These are phyloP conservation scores for Infundibulicybe gibba DNA, from an alignment of 768 basidiomycete species.

Conservation along the genomic window DNA sequence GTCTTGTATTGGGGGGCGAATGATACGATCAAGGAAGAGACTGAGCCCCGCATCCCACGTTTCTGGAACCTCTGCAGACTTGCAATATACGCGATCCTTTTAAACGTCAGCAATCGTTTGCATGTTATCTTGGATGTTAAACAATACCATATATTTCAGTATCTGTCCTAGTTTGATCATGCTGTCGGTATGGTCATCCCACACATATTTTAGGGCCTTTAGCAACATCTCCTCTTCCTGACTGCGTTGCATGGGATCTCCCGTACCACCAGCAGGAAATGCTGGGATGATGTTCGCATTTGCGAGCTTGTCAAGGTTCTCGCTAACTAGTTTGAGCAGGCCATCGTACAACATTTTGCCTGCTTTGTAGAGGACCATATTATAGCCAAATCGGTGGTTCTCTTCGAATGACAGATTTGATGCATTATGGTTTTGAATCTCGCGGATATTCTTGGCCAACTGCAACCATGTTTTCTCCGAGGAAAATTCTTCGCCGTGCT, in stretches of 20 bases:
- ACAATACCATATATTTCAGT: slow-evolving; percentile 88
- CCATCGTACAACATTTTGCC: slow-evolving; percentile 88
- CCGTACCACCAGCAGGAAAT: slow-evolving; percentile 71
- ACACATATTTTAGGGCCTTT: slow-evolving; percentile 78
- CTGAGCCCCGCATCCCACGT: slow-evolving; percentile 80
- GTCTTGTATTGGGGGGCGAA: slow-evolving; percentile 76
- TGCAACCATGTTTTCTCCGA: slow-evolving; percentile 81
- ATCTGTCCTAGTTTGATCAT: slow-evolving; percentile 89
- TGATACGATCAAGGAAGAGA: slow-evolving; percentile 81
- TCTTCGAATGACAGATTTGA: slow-evolving; percentile 74
- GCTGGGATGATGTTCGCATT: slow-evolving; percentile 71
- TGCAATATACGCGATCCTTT: slow-evolving; percentile 90
- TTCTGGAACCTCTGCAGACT: slow-evolving; percentile 67
- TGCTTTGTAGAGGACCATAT: slow-evolving; percentile 85
- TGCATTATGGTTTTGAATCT: slow-evolving; percentile 95
- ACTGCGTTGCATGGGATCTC: slow-evolving; percentile 69
- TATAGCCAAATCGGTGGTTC: slow-evolving; percentile 91
- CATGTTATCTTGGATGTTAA: neutral
- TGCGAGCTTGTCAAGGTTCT: slow-evolving; percentile 82
- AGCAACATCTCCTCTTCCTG: slow-evolving; percentile 85
- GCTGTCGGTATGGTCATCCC: slow-evolving; percentile 91
- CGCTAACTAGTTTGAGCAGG: slow-evolving; percentile 69
- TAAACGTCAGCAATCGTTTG: too few species aligned
- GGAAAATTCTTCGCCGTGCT: slow-evolving; percentile 78
- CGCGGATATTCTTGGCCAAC: slow-evolving; percentile 80